phyloP scores from a whole-genome alignment of 306 rosid species.

The Malus asiatica region DNA sequence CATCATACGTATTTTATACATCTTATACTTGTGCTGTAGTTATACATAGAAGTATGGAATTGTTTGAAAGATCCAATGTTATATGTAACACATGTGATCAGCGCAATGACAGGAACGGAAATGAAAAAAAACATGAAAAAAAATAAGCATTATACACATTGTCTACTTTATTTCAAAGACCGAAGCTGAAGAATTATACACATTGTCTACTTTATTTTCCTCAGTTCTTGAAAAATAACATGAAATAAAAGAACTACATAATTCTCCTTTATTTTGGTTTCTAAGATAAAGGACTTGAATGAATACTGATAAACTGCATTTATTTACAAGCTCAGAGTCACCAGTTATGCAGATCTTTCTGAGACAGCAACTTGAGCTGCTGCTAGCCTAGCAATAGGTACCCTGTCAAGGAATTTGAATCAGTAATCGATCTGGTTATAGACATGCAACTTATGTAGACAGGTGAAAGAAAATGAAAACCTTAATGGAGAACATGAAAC shows the following conservation, averaged over 20 bases:
- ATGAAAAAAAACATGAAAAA: background rate
- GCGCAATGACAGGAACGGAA: background rate
- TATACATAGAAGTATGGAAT: background rate
- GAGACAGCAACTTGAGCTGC: conserved; percentile 85
- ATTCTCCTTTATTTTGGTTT: background rate
- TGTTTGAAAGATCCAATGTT: background rate
- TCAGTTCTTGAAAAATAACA: background rate
- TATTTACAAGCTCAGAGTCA: background rate
- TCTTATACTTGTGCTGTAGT: background rate
- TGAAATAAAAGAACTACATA: background rate
- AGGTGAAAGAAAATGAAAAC: conserved; percentile 27
- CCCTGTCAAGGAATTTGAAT: conserved; percentile 38
- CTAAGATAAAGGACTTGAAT: background rate
- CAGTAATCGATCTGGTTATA: background rate
- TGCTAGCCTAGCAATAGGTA: conserved; percentile 95
- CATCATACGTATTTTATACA: background rate
- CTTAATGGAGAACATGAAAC: conserved; percentile 98
- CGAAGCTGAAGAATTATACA: background rate
- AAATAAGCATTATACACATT: no score
- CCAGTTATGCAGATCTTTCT: background rate
- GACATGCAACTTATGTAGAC: background rate
- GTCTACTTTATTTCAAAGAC: background rate
- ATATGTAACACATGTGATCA: background rate
- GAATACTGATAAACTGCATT: background rate
- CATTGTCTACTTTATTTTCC: background rate